Evolutionary conservation across 352 stramenopile genomes (phyloP).

Genomic region (Pythium coloratum): DNA sequence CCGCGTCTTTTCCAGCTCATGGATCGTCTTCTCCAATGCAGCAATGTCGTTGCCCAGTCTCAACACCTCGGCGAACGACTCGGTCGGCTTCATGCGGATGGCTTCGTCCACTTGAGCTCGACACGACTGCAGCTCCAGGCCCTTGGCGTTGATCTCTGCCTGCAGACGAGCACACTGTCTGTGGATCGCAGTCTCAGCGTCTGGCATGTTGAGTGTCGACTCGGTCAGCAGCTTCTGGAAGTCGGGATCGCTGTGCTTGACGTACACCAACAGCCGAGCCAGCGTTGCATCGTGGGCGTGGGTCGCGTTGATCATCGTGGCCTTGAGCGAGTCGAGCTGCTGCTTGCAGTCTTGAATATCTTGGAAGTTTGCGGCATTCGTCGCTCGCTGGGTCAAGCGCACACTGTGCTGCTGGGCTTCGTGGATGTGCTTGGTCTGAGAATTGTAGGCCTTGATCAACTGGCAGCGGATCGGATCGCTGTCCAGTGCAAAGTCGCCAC

Average conservation of each 20-base stretch:
- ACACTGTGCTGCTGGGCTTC: conserved; percentile 42
- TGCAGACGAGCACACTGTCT: conserved; percentile 47
- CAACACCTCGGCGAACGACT: conserved; percentile 50
- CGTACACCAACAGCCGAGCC: conserved; percentile 42
- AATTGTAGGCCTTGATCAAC: conserved; percentile 66
- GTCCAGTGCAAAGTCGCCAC: conserved; percentile 14
- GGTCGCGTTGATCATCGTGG: conserved; percentile 29
- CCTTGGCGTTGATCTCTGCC: conserved; percentile 39
- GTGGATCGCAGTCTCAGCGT: conserved; percentile 50
- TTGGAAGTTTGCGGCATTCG: conserved; percentile 2
- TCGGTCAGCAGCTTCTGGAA: conserved; percentile 41
- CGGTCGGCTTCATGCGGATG: conserved; percentile 53
- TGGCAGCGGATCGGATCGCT: conserved; percentile 50
- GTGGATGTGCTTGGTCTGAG: conserved; percentile 43
- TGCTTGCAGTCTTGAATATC: conserved; percentile 11
- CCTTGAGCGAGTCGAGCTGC: conserved; percentile 16
- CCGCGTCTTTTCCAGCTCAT: conserved; percentile 45
- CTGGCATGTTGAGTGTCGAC: conserved; percentile 41
- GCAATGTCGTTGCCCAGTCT: conserved; percentile 53
- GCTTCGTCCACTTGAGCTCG: conserved; percentile 60
- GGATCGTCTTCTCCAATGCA: conserved; percentile 37
- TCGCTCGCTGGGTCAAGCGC: conserved; percentile 14
- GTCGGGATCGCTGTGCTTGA: conserved; percentile 42
- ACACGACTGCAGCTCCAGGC: conserved; percentile 32
- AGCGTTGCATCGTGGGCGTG: conserved; percentile 54